These are phyloP conservation scores for Rosa chinensis DNA, from an alignment of 306 rosid genomes.

Conservation along the genomic window DNA sequence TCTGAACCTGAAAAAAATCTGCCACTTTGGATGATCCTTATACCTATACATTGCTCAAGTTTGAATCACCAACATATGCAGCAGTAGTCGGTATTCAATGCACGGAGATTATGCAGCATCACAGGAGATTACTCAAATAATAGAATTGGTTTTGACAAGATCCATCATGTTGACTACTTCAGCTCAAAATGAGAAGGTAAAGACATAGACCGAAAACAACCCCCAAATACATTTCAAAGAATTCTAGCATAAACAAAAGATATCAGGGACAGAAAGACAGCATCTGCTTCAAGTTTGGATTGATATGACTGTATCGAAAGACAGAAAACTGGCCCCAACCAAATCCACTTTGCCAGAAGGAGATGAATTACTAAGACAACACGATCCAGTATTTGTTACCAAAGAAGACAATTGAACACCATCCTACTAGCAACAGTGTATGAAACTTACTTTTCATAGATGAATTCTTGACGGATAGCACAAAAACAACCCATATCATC, in stretches of 20 bases:
- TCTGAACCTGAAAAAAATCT: too few species aligned
- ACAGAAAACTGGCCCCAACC: not conserved
- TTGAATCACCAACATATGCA: not conserved
- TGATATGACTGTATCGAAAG: not conserved
- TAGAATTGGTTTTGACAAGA: constrained; percentile 10
- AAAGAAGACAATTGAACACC: not conserved
- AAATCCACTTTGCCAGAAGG: not conserved
- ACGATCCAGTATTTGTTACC: not conserved
- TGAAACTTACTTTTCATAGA: not conserved
- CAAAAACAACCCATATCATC: not conserved
- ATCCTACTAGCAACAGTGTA: not conserved
- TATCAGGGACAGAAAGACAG: constrained; percentile 27
- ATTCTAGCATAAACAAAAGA: constrained; percentile 18
- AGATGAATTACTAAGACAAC: constrained; percentile 10
- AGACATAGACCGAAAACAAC: not conserved
- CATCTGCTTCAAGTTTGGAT: constrained; percentile 20
- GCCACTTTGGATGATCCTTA: not conserved
- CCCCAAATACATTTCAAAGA: not conserved
- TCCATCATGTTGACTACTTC: constrained; percentile 12
- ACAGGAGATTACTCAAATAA: not conserved
- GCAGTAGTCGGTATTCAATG: constrained; percentile 19
- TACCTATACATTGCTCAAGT: not conserved
- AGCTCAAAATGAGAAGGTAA: constrained; percentile 24
- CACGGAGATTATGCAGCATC: constrained; percentile 14
- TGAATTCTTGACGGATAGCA: not conserved